Percentiles rank a stretch among this genome's conserved stretches.
Conservation (phyloP, 768 basidiomycete species). For the Tulasnella sp. region DNA sequence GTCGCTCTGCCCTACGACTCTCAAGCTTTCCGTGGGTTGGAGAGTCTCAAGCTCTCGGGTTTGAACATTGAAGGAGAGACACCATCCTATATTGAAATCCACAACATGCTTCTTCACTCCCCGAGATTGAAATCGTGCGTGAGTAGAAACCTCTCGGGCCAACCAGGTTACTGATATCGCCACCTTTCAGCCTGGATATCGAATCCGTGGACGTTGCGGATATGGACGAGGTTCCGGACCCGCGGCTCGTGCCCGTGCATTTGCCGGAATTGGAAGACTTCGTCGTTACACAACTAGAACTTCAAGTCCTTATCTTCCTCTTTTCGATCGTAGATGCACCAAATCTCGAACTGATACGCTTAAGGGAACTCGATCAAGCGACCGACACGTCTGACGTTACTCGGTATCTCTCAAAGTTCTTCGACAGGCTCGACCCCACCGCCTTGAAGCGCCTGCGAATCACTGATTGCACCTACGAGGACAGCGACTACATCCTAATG, state of each 20-base stretch:
- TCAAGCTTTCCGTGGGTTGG: background rate
- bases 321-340: background rate
- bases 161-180: background rate
- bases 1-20: conserved; percentile 2
- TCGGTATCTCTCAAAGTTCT: background rate
- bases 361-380: too few relatives aligned
- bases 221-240: background rate
- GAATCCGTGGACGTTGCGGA: background rate
- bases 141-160: background rate
- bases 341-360: too few relatives aligned
- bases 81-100: background rate
- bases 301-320: background rate
- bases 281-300: background rate
- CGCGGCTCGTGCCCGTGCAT: background rate
- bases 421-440: background rate
- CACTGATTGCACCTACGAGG: background rate
- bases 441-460: background rate
- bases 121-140: background rate
- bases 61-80: background rate
- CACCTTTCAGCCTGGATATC: background rate
- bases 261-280: background rate
- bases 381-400: too few relatives aligned
- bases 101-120: background rate
- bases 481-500: background rate
- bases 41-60: background rate